phyloP scores from a whole-genome alignment of 139 green algal genomes.

The Coccomyxa sp. region DNA sequence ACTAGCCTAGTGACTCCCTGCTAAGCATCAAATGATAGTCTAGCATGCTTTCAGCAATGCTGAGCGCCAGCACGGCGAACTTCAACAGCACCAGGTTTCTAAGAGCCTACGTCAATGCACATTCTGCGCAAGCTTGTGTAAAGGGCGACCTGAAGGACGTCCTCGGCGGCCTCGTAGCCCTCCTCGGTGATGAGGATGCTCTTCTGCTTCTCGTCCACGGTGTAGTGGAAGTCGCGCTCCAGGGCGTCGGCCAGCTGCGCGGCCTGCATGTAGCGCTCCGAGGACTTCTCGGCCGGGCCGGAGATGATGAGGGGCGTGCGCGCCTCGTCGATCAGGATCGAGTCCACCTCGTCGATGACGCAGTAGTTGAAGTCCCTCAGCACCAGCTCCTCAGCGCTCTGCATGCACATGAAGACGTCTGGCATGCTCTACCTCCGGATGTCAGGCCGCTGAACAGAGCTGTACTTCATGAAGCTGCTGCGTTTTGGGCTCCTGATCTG shows the following conservation, averaged over 20 bases:
- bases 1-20: too few species aligned
- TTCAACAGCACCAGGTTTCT: neutral
- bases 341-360: slow-evolving; percentile 98
- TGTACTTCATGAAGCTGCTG: too few species aligned
- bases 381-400: slow-evolving; percentile 80
- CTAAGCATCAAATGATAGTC: neutral
- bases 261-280: slow-evolving; percentile 68
- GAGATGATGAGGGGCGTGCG: slow-evolving; percentile 95
- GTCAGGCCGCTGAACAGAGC: too few species aligned
- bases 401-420: too few species aligned
- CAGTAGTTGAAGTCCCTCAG: slow-evolving; percentile 93
- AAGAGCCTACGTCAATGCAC: too few species aligned
- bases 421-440: too few species aligned
- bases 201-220: slow-evolving; percentile 99
- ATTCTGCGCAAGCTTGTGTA: neutral
- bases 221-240: slow-evolving; percentile 90
- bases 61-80: neutral
- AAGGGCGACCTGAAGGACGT: slow-evolving; percentile 68
- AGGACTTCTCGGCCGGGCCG: slow-evolving; percentile 81
- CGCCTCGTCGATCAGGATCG: slow-evolving; percentile 96
- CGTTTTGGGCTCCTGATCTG: too few species aligned
- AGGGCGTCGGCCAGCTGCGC: slow-evolving; percentile 85
- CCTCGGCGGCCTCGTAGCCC: slow-evolving; percentile 96
- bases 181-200: slow-evolving; percentile 95
- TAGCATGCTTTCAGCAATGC: neutral